Evolutionary conservation across 176 grass and related monocot genomes (phyloP).

Genomic region (Carex littledalei): DNA sequence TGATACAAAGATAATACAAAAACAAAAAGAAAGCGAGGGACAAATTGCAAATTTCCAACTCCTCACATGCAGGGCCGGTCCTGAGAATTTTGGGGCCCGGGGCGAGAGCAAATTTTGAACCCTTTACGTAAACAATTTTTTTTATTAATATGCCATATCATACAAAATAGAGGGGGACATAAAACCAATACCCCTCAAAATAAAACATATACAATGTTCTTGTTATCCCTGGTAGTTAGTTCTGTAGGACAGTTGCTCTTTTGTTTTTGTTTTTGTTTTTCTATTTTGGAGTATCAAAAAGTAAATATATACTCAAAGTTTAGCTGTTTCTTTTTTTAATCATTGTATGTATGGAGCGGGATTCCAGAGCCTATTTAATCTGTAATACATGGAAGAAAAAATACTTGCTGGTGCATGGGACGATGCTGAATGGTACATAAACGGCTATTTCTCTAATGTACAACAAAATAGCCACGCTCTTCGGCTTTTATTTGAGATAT

Average conservation of each 20-base stretch:
- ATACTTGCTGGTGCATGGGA: constrained; percentile 16
- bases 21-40: too few relatives aligned
- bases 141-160: too few relatives aligned
- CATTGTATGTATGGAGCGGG: constrained; percentile 24
- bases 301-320: neutral
- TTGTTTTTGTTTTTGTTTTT: neutral
- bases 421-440: constrained; percentile 23
- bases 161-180: too few relatives aligned
- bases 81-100: too few relatives aligned
- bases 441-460: constrained; percentile 22
- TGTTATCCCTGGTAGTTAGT: neutral
- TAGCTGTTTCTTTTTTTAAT: neutral
- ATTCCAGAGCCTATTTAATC: constrained; percentile 23
- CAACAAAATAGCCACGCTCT: constrained; percentile 10
- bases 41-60: too few relatives aligned
- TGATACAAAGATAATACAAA: too few relatives aligned
- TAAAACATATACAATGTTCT: too few relatives aligned
- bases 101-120: too few relatives aligned
- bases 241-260: neutral
- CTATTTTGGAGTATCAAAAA: neutral
- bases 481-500: constrained; percentile 26
- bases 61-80: too few relatives aligned
- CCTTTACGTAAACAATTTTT: too few relatives aligned
- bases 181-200: too few relatives aligned
- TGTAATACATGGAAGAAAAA: constrained; percentile 18